Evolutionary conservation across 2,329 filamentous ascomycete genomes (phyloP).

Genomic region (Botryosphaeria dothidea): DNA sequence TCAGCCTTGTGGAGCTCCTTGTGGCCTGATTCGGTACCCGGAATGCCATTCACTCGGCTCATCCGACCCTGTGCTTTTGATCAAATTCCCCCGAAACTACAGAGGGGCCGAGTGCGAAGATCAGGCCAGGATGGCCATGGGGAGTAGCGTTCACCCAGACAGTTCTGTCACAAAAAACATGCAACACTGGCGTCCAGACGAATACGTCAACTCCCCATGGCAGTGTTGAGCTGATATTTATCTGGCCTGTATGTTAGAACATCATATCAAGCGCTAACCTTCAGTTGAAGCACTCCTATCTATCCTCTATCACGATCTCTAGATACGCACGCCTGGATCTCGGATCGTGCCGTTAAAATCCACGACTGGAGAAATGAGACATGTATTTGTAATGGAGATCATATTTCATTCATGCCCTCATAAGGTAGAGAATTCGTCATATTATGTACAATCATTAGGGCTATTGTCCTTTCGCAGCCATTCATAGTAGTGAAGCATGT

Average conservation of each 20-base stretch:
- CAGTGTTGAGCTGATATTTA: too few relatives aligned
- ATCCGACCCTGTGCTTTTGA: not conserved
- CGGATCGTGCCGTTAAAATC: not conserved
- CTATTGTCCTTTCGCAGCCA: not conserved
- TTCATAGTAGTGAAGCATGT: not conserved
- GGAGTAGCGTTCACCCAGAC: too few relatives aligned
- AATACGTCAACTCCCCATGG: too few relatives aligned
- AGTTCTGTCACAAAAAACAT: too few relatives aligned
- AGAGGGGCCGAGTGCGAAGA: too few relatives aligned
- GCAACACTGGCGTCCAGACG: too few relatives aligned
- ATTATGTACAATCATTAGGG: conserved; percentile 11
- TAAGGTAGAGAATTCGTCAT: not conserved
- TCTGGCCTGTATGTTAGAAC: too few relatives aligned
- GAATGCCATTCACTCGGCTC: not conserved
- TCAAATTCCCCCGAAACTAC: not conserved
- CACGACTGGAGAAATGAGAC: not conserved
- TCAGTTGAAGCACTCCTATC: too few relatives aligned
- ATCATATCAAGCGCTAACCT: too few relatives aligned
- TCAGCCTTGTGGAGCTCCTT: conserved; percentile 13
- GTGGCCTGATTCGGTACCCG: conserved; percentile 2
- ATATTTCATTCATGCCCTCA: not conserved
- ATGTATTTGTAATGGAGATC: not conserved
- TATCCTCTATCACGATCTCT: not conserved
- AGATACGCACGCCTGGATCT: not conserved
- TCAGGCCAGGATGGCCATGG: too few relatives aligned